phyloP scores from a whole-genome alignment of 2,329 filamentous ascomycete genomes.

The Pseudopyricularia javanii region DNA sequence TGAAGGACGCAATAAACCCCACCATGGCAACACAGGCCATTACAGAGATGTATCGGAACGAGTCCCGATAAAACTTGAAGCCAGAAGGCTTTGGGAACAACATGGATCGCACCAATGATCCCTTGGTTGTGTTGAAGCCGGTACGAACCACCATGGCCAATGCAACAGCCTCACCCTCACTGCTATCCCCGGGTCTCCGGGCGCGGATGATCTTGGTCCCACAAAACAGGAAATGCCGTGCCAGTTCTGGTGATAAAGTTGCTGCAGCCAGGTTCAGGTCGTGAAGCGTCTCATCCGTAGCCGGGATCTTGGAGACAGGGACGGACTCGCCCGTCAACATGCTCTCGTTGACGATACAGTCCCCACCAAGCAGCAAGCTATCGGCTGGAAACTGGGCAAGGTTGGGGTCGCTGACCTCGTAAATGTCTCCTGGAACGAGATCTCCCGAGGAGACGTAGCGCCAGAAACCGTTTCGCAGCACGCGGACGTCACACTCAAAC shows the following conservation, averaged over 20 bases:
- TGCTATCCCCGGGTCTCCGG: slow-evolving; percentile 44
- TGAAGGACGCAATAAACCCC: slow-evolving; percentile 80
- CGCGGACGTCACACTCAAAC: slow-evolving; percentile 91
- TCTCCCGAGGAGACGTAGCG: slow-evolving; percentile 76
- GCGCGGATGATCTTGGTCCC: slow-evolving; percentile 93
- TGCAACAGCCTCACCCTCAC: slow-evolving; percentile 66
- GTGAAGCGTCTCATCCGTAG: slow-evolving; percentile 67
- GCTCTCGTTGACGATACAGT: slow-evolving; percentile 98
- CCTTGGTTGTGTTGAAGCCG: slow-evolving; percentile 96
- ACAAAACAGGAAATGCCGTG: slow-evolving; percentile 83
- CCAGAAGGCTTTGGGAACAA: slow-evolving; percentile 95
- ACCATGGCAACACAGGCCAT: slow-evolving; percentile 80
- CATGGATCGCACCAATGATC: slow-evolving; percentile 91
- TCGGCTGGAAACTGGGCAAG: slow-evolving; percentile 84
- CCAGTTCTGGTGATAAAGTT: slow-evolving; percentile 70
- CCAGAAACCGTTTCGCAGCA: slow-evolving; percentile 93
- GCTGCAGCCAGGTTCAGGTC: slow-evolving; percentile 68
- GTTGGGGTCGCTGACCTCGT: slow-evolving; percentile 89
- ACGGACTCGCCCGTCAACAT: slow-evolving; percentile 98
- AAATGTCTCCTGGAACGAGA: slow-evolving; percentile 89
- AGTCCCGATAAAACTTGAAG: slow-evolving; percentile 97
- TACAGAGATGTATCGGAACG: slow-evolving; percentile 93
- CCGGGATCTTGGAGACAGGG: slow-evolving; percentile 83
- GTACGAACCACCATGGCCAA: slow-evolving; percentile 87
- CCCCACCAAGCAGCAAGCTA: slow-evolving; percentile 79